Evolutionary conservation across 176 grass and related monocot genomes (phyloP).

Genomic region (Neostapfia colusana): DNA sequence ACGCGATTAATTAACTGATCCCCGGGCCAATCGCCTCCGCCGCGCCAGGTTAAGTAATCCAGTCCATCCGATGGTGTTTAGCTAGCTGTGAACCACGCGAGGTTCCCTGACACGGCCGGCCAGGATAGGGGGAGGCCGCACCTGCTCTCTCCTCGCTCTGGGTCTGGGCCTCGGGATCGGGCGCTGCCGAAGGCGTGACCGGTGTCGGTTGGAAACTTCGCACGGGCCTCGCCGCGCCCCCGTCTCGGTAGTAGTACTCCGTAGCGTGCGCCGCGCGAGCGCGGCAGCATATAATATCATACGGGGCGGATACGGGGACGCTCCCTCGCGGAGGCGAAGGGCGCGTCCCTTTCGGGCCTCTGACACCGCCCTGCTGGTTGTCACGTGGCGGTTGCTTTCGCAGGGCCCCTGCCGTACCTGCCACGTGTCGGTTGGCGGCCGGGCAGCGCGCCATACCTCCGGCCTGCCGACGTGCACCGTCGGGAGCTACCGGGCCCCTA

Average conservation of each 20-base stretch:
- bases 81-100: background rate
- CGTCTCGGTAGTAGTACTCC: background rate
- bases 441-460: conserved; percentile 38
- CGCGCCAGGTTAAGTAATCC: conserved; percentile 6
- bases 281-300: background rate
- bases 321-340: background rate
- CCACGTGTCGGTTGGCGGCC: conserved; percentile 60
- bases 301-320: conserved; percentile 10
- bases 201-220: conserved; percentile 78
- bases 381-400: conserved; percentile 72
- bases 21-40: conserved; percentile 1
- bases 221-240: background rate
- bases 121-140: background rate
- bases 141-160: background rate
- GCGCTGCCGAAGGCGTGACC: background rate
- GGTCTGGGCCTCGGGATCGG: too few relatives aligned
- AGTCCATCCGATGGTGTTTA: too few relatives aligned
- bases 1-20: conserved; percentile 42
- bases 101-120: background rate
- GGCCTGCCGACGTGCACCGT: conserved; percentile 44
- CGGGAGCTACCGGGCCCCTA: conserved; percentile 3
- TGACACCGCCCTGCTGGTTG: conserved; percentile 64
- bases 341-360: conserved; percentile 54
- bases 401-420: conserved; percentile 54
- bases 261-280: too few relatives aligned